Conservation (phyloP, 306 rosid genomes). For the Fragaria nilgerrensis region DNA sequence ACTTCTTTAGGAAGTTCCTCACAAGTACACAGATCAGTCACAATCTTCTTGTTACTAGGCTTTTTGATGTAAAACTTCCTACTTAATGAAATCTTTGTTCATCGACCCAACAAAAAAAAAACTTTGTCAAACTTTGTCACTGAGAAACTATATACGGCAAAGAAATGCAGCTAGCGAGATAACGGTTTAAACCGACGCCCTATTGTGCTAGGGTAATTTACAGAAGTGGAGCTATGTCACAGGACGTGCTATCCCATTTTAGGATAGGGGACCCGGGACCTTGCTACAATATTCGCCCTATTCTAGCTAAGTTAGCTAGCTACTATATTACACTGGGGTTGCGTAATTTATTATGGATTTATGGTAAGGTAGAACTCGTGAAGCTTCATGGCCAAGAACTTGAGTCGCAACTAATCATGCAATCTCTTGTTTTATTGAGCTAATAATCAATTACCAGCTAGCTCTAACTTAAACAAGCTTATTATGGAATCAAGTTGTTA, state of each 20-base stretch:
- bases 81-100: no score
- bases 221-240: not conserved
- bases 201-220: not conserved
- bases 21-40: no score
- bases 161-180: not conserved
- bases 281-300: not conserved
- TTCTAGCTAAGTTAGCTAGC: not conserved
- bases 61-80: no score
- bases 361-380: not conserved
- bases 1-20: no score
- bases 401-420: not conserved
- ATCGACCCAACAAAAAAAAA: no score
- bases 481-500: not conserved
- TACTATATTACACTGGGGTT: not conserved
- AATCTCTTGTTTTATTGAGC: not conserved
- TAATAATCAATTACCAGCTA: not conserved
- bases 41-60: no score
- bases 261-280: not conserved
- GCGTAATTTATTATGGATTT: not conserved
- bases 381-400: not conserved
- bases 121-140: not conserved
- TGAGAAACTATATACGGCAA: not conserved
- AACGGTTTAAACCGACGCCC: slow-evolving; percentile 1
- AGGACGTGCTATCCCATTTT: not conserved
- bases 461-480: not conserved